Base-by-base conservation (phyloP, 2,329 filamentous ascomycete species). In the Neurospora crassa region DNA sequence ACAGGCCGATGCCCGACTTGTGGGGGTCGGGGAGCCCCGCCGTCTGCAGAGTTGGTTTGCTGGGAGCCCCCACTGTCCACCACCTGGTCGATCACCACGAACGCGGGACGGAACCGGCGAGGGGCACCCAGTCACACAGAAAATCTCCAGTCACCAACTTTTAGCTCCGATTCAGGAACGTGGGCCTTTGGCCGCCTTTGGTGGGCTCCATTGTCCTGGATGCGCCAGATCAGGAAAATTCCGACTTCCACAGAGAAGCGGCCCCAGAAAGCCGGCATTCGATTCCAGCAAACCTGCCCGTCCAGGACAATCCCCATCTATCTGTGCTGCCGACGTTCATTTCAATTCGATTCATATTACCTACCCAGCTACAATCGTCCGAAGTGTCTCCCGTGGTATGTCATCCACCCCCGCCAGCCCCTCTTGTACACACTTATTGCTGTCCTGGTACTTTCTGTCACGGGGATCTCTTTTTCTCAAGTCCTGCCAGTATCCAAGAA, bases 161-260 rank as follows among this genome's bases (percentile, higher is more conserved):
- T 63, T 63, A 40, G 74, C 77, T 80, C 80, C 79, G 80, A 81
- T 81, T 72, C 76, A 81, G 80, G 80, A 82, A 81, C 80, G 79
- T 82, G 80, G 79, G 77, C 78, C 78, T 34, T 63, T 63, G 24
- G 53, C 10, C 24, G 53, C 53, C 24, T 34, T 34, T 63, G 53
- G 24, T 63, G 53, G 53, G 24, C 53, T 63, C 53, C 53, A 34
- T 63, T 34, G 53, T 59, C 53, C 53, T 59, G 53, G 53, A 63
- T 63, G 53, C 53, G 53, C 53, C 53, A 63, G 34, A 63, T 63
- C 53, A 63, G 53, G 53, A 63, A 63, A 63, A 63, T 63, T 63
- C 53, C 53, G 24, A 63, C 24, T 59, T 24, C 47, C 47, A 53
- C 11, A 53, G 45, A 24, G 20, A 16, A 45, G 43, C 43, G 42